Evolutionary conservation across 495 filamentous ascomycete species (phyloP), one percentile per base, ranked within the genome.

Genomic region (Xanthoparmelia taractica): DNA sequence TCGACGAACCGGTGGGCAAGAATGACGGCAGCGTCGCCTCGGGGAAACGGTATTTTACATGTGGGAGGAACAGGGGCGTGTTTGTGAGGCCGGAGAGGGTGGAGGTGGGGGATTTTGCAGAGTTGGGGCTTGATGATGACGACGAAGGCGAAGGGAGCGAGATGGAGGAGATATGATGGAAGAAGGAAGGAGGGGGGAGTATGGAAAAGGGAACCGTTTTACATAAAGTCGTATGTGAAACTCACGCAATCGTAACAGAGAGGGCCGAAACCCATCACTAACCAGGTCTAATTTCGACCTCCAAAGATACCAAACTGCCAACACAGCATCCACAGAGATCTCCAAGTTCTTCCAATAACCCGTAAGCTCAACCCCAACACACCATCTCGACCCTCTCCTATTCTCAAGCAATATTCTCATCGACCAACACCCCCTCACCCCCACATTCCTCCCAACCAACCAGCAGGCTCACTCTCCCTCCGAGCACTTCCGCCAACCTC

Each of bases 11-110:
- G 7, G 85, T 85, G 40, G 92, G 92, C 37, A 94, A 89, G 78
- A 97, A 97, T 68, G 90, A 97, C 72, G 92, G 92, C 23, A 89
- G 86, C 68, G 80, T 95, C 48, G n/a, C 47, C 80, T 17, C 79
- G n/a, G 88, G 87, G 34, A 84, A 82, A 63, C 78, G 85, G 56
- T 95, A 94, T 75, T 97, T 95, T 76, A 75, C 78, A 38, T 85
- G 83, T 64, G 74, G 77, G n/a, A 77, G 78, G 37, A 93, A 94
- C 72, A 82, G 80, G 59, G 92, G 92, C 18, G 86, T 90, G 33
- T 96, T 96, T 72, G 90, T 97, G 13, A 82, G 92, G 71, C 89
- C 94, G 37, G 94, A 96, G 67, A 82, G 91, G 71, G 84, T 96
- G 11, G 89, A 97, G 74, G 82, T 92, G 31, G 94, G 94, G 31